phyloP scores from a whole-genome alignment of 345 rosid species.

The Eucalyptus regnans region DNA sequence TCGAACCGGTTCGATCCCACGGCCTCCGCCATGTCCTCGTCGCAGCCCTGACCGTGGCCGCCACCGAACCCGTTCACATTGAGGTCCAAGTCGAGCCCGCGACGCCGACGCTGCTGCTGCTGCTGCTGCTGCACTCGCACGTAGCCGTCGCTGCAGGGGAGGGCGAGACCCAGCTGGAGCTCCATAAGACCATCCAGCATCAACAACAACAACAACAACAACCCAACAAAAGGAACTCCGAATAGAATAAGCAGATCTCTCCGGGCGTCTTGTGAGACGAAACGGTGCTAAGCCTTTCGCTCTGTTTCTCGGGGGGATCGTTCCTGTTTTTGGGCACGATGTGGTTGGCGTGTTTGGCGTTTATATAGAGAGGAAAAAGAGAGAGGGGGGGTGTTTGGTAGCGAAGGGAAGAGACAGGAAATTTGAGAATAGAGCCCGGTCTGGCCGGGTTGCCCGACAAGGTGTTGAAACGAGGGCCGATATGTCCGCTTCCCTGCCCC shows the following conservation, averaged over 20 bases:
- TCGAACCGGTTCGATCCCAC: background rate
- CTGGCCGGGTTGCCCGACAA: background rate
- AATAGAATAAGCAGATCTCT: background rate
- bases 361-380: background rate
- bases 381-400: background rate
- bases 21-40: background rate
- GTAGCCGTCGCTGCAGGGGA: background rate
- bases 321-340: background rate
- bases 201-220: background rate
- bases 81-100: constrained; percentile 9
- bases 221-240: background rate
- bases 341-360: background rate
- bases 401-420: background rate
- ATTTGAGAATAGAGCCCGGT: background rate
- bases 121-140: background rate
- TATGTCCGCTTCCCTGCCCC: background rate
- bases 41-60: background rate
- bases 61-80: constrained; percentile 6
- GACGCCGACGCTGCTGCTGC: background rate
- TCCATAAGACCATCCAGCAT: constrained; percentile 7
- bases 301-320: background rate
- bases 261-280: background rate
- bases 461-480: background rate
- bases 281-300: background rate
- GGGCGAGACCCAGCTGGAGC: constrained; percentile 33